Evolutionary conservation across 1,284 basidiomycete genomes (phyloP).

Genomic region (Tranzscheliella williamsii): DNA sequence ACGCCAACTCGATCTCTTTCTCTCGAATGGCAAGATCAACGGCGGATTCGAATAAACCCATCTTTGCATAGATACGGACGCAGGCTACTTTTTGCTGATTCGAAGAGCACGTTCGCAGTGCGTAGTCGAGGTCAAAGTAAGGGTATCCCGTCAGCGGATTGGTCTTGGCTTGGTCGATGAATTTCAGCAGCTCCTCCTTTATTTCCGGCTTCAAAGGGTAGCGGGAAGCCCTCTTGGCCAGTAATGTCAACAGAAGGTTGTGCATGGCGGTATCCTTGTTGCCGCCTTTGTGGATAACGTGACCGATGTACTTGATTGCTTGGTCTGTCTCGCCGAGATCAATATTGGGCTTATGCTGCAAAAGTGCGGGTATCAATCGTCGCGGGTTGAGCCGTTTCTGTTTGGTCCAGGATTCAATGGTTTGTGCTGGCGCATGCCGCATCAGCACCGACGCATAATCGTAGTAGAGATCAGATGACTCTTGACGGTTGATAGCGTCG

Average conservation of each 20-base stretch:
- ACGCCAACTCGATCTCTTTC: slow-evolving; percentile 64
- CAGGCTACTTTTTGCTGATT: slow-evolving; percentile 82
- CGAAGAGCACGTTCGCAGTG: slow-evolving; percentile 78
- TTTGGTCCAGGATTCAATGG: slow-evolving; percentile 88
- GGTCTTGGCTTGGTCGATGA: slow-evolving; percentile 76
- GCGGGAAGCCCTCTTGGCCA: slow-evolving; percentile 64
- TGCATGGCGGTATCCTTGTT: slow-evolving; percentile 85
- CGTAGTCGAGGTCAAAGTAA: slow-evolving; percentile 96
- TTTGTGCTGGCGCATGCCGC: slow-evolving; percentile 80
- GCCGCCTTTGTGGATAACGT: slow-evolving; percentile 77
- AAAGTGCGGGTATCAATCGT: slow-evolving; percentile 83
- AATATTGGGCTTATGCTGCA: slow-evolving; percentile 70
- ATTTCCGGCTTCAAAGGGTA: slow-evolving; percentile 55
- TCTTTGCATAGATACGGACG: slow-evolving; percentile 95
- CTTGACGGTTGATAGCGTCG: slow-evolving; percentile 76
- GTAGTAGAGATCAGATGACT: slow-evolving; percentile 85
- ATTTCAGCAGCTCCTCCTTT: slow-evolving; percentile 80
- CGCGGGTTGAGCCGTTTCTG: slow-evolving; percentile 78
- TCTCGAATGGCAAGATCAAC: slow-evolving; percentile 82
- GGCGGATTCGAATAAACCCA: slow-evolving; percentile 94
- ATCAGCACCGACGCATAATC: slow-evolving; percentile 86
- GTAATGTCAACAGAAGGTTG: slow-evolving; percentile 88
- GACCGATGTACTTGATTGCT: slow-evolving; percentile 82
- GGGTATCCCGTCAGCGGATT: slow-evolving; percentile 82
- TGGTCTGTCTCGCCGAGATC: slow-evolving; percentile 67